These are phyloP conservation scores for Pelargonium australe DNA, from an alignment of 441 rosid genomes.

Conservation along the genomic window DNA sequence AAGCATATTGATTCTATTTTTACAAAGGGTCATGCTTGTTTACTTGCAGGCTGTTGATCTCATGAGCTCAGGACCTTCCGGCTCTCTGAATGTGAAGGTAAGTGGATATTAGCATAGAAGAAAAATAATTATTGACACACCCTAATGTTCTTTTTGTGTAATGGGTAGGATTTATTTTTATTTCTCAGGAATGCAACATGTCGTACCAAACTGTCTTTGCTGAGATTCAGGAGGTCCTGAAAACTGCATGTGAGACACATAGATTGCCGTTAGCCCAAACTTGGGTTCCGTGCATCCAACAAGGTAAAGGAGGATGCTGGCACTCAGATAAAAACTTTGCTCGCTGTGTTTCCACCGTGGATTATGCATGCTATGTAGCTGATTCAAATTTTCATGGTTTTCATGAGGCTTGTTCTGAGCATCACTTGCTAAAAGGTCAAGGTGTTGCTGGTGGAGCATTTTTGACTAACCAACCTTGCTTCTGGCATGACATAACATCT, in stretches of 20 bases:
- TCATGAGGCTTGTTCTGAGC: slow-evolving; percentile 75
- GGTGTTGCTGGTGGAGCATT: slow-evolving; percentile 84
- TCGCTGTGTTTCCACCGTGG: slow-evolving; percentile 71
- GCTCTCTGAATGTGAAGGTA: slow-evolving; percentile 48
- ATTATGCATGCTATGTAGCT: slow-evolving; percentile 56
- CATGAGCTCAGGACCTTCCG: slow-evolving; percentile 45
- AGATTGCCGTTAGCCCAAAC: slow-evolving; percentile 73
- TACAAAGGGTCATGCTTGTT: not conserved
- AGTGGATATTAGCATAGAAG: slow-evolving; percentile 12
- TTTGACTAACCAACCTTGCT: slow-evolving; percentile 78
- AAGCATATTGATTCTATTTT: slow-evolving; percentile 4
- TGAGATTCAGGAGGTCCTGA: slow-evolving; percentile 66
- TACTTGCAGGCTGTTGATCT: slow-evolving; percentile 76
- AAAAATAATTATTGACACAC: not conserved
- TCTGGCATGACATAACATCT: slow-evolving; percentile 56
- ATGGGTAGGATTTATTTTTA: slow-evolving; percentile 14
- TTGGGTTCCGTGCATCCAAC: slow-evolving; percentile 73
- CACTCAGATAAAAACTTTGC: slow-evolving; percentile 65
- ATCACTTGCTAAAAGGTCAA: slow-evolving; percentile 86
- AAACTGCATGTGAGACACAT: slow-evolving; percentile 65
- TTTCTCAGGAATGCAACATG: slow-evolving; percentile 37
- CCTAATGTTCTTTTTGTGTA: not conserved
- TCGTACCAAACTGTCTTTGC: slow-evolving; percentile 63
- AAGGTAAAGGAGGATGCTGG: slow-evolving; percentile 69
- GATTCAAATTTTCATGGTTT: slow-evolving; percentile 50